A percentile compares a stretch with the other conserved stretches of the same genome.
Conservation (phyloP, 2,329 filamentous ascomycete species). For the Talaromyces sp. region DNA sequence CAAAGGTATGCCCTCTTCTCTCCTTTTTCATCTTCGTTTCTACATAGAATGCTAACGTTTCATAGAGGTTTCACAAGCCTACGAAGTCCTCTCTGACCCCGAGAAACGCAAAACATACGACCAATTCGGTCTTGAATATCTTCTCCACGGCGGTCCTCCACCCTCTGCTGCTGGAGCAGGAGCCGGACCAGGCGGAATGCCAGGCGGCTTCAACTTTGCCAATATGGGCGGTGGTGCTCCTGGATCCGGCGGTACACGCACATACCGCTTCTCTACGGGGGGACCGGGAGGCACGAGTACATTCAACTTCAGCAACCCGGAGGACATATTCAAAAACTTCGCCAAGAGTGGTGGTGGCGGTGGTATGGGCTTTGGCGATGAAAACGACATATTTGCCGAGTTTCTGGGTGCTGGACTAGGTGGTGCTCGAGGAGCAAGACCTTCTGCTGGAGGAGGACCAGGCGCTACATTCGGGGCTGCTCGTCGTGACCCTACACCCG, state of each 20-base stretch:
- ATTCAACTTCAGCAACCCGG: slow-evolving; percentile 80
- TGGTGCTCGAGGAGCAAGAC: slow-evolving; percentile 33
- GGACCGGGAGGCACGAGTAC: slow-evolving; percentile 56
- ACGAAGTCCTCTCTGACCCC: slow-evolving; percentile 95
- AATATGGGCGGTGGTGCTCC: slow-evolving; percentile 48
- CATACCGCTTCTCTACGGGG: slow-evolving; percentile 44
- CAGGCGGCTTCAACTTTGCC: slow-evolving; percentile 49
- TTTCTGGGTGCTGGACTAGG: slow-evolving; percentile 47
- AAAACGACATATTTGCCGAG: slow-evolving; percentile 54
- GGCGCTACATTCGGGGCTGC: slow-evolving; percentile 26
- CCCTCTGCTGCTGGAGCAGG: slow-evolving; percentile 54
- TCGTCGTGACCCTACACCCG: slow-evolving; percentile 59
- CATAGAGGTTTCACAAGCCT: slow-evolving; percentile 86
- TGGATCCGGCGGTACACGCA: slow-evolving; percentile 49
- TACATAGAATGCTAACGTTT: slow-evolving; percentile 17
- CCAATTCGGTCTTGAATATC: slow-evolving; percentile 87
- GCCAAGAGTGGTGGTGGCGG: slow-evolving; percentile 57
- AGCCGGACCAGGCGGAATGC: slow-evolving; percentile 41
- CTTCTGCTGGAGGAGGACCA: slow-evolving; percentile 24
- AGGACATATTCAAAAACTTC: slow-evolving; percentile 83
- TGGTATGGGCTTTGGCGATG: slow-evolving; percentile 47
- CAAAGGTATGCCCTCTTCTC: slow-evolving; percentile 57
- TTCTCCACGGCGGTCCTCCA: slow-evolving; percentile 72
- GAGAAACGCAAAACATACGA: slow-evolving; percentile 97
- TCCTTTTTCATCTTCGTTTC: background rate